Percentiles rank a stretch among this genome's conserved stretches.
Conservation (phyloP, 768 basidiomycete species). For the Russula sp. region DNA sequence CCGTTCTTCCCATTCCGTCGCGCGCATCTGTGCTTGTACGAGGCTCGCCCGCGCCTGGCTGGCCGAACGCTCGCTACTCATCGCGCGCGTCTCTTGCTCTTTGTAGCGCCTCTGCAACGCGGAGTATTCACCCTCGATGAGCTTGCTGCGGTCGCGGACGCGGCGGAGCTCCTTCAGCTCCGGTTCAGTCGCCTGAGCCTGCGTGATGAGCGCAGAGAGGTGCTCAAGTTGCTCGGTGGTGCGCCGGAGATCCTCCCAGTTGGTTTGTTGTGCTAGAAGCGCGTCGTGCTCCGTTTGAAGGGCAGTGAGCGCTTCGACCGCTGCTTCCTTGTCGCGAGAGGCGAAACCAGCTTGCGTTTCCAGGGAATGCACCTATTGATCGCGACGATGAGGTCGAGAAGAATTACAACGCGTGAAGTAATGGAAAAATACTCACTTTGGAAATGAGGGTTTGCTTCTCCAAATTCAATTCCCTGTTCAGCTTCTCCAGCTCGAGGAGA, state of each 20-base stretch:
- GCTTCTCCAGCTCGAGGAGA: slow-evolving; percentile 54
- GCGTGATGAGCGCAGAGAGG: slow-evolving; percentile 41
- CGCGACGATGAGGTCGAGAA: not conserved
- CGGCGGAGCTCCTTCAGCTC: slow-evolving; percentile 66
- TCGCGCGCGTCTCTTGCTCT: slow-evolving; percentile 57
- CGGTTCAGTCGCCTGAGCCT: slow-evolving; percentile 59
- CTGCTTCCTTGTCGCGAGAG: slow-evolving; percentile 55
- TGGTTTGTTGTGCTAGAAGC: slow-evolving; percentile 53
- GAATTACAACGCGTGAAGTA: slow-evolving; percentile 9
- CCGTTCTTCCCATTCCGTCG: slow-evolving; percentile 75
- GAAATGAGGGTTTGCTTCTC: slow-evolving; percentile 52
- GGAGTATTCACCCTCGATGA: slow-evolving; percentile 59
- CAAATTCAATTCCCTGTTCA: slow-evolving; percentile 42
- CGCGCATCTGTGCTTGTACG: slow-evolving; percentile 66
- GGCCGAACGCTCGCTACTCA: slow-evolving; percentile 55
- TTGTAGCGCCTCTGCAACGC: slow-evolving; percentile 64
- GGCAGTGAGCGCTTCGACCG: slow-evolving; percentile 40
- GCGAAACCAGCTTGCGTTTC: slow-evolving; percentile 51
- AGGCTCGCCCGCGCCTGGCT: slow-evolving; percentile 54
- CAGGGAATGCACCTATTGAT: slow-evolving; percentile 48
- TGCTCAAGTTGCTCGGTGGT: slow-evolving; percentile 67
- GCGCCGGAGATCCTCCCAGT: slow-evolving; percentile 71
- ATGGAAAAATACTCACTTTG: slow-evolving; percentile 42
- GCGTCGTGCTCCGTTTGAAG: slow-evolving; percentile 58
- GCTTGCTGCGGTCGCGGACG: slow-evolving; percentile 46